These are phyloP conservation scores for Rasamsonia emersonii DNA, from an alignment of 2,329 filamentous ascomycete genomes.

Conservation along the genomic window DNA sequence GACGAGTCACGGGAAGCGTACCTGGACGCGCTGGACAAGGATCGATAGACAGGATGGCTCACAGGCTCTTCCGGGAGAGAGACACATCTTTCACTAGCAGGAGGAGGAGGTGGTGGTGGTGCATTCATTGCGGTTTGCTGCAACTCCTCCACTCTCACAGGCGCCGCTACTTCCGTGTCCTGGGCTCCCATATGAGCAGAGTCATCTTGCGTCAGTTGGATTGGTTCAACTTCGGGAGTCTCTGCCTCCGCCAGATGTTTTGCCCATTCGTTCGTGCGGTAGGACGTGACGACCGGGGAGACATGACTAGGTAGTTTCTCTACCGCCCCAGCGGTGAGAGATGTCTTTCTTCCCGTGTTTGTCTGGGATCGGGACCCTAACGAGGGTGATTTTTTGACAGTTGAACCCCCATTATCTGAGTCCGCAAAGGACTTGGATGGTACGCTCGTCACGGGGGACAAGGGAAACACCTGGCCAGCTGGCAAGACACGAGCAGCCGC, in stretches of 20 bases:
- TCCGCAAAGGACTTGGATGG: too few species aligned
- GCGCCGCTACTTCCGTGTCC: constrained; percentile 47
- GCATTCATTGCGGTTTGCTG: constrained; percentile 54
- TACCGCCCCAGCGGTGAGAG: constrained; percentile 27
- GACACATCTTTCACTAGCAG: constrained; percentile 19
- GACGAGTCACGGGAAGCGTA: too few species aligned
- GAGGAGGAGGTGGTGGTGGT: constrained; percentile 36
- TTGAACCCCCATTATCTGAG: neutral
- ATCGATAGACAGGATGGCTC: constrained; percentile 5
- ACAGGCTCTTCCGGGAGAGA: neutral
- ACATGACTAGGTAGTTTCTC: constrained; percentile 60
- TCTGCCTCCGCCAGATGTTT: constrained; percentile 80
- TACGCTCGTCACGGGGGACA: constrained; percentile 2
- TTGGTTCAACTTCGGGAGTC: constrained; percentile 51
- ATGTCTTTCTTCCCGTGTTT: constrained; percentile 15
- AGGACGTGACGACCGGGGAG: constrained; percentile 70
- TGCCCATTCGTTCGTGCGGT: constrained; percentile 92
- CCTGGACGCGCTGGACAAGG: constrained; percentile 9
- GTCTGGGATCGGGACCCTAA: constrained; percentile 5
- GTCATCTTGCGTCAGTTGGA: constrained; percentile 30
- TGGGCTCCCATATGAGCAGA: constrained; percentile 20
- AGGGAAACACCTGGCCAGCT: constrained; percentile 1
- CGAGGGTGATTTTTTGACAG: constrained; percentile 1
- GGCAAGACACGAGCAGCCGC: neutral
- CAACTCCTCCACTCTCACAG: constrained; percentile 56